Base-by-base conservation (phyloP, 1,284 basidiomycete genomes). In the Puccinia polysora region DNA sequence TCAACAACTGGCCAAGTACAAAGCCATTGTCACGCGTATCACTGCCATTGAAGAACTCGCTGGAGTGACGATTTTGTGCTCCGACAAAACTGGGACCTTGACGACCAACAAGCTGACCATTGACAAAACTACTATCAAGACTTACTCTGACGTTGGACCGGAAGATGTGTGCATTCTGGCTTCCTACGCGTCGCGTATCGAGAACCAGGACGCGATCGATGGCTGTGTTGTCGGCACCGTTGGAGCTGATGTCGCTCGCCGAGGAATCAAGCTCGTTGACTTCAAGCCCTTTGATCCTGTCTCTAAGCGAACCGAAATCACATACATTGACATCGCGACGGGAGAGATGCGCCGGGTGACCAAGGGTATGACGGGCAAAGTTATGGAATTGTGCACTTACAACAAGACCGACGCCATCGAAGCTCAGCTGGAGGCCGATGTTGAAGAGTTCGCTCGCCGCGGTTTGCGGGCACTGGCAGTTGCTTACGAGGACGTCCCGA, bases 281-380 rank as follows among this genome's bases (percentile, higher is more conserved):
- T 98, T 98, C 86, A 97, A 95, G 85, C 93, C 95, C 23, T 97
- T 97, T 86, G 95, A 97, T 85, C 94, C 95, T 73, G 91, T 95
- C 77, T 91, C 95, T 85, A 97, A 97, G 86, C 91, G 94, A 80
- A 97, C 94, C 75, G 93, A 97, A 84, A 94, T 96, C 80, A 97
- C 95, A 73, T 97, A 97, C 85, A 88, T 87, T 75, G 94, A 97
- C 81, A 88, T 92, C 81, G 86, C 91, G 23, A 86, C 90, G 40
- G 93, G 93, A 82, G 91, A 90, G 83, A 87, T 96, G 78, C 95
- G 95, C 86, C 90, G 93, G 79, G 93, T 93, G 78, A 96, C 95
- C 81, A 97, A 98, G 89, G 95, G 94, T 82, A 97, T 97, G 93
- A 96, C 95, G 68, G 91, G 90, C 84, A 89, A 89, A 28, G 76